These are phyloP conservation scores for Pleurotus platypus DNA, from an alignment of 768 basidiomycete genomes.

Conservation along the genomic window DNA sequence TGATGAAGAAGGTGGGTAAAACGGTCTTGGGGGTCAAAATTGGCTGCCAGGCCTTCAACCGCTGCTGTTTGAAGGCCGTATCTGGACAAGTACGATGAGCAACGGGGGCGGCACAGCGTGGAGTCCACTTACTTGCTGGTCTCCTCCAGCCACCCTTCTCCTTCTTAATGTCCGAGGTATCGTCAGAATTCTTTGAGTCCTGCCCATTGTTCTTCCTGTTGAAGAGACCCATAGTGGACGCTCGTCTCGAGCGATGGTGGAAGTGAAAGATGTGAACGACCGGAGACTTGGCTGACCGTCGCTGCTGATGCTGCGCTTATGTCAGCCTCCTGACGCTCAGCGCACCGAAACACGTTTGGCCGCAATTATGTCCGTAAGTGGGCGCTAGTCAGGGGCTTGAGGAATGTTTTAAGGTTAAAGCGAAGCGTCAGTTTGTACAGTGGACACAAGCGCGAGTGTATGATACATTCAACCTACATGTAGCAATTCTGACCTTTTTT, in stretches of 20 bases:
- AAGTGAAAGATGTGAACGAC: neutral
- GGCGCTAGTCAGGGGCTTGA: too few species aligned
- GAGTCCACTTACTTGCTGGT: conserved; percentile 61
- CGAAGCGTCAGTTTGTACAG: too few species aligned
- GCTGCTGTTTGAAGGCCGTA: conserved; percentile 99
- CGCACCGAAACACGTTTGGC: neutral
- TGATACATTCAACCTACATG: too few species aligned
- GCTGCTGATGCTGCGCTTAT: neutral
- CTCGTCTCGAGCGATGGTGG: conserved; percentile 10
- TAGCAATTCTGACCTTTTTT: too few species aligned
- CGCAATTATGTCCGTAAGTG: neutral
- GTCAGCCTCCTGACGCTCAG: conserved; percentile 4
- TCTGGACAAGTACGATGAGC: conserved; percentile 45
- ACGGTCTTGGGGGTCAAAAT: conserved; percentile 98
- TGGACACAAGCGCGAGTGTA: too few species aligned
- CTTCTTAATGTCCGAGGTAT: conserved; percentile 58
- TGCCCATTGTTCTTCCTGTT: conserved; percentile 45
- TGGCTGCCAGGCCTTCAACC: conserved; percentile 99
- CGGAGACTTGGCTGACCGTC: neutral
- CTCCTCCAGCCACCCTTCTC: conserved; percentile 84
- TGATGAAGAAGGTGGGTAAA: conserved; percentile 91
- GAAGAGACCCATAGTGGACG: conserved; percentile 49
- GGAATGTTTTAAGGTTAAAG: too few species aligned
- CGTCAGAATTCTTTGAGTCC: conserved; percentile 22
- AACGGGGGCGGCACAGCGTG: conserved; percentile 8